Base-by-base conservation (phyloP, 768 basidiomycete species). In the Termitomyces sp. region DNA sequence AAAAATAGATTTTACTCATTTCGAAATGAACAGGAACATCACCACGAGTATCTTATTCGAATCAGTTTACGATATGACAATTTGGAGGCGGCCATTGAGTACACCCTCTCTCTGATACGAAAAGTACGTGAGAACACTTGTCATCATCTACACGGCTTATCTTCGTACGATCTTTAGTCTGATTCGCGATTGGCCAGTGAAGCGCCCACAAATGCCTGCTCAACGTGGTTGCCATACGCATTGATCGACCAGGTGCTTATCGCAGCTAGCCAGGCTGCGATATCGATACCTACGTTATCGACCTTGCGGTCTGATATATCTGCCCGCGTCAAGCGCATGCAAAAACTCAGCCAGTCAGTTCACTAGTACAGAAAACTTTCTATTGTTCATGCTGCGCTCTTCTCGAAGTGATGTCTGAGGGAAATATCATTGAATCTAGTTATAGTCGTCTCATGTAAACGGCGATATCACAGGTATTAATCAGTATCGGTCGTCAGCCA, bases 11-110 rank as follows among this genome's bases (percentile, higher is more conserved):
- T 9, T 43, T 30, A 59, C 54, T 62, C 21, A 55, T 33, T 48
- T 48, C 10, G 50, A 51, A 48, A 14, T n/a, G 33, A 23, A 53
- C 63, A 87, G 86, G 80, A 84, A 59, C 74, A 87, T 61, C 86
- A 95, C 58, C 86, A 86, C 44, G 94, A 95, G 64, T 87, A 87
- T 67, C 82, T 97, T 58, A 89, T 98, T 57, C 82, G 87, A 50
- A 80, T 81, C 46, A 86, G 81, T 64, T 71, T 98, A 62, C 82
- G 85, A 60, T 93, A 86, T 67, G 95, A 93, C 58, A 78, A 87
- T 60, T 72, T 95, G 26, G 83, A 85, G 56, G 81, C 85, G 56
- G 93, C 94, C 10, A 73, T 95, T 41, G 82, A 87, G 60, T 80
- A 91, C 66, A 81, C 86, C 21, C 71, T 89, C 50, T 78, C 84